Percentiles rank a stretch among this genome's conserved stretches.
phyloP scores from a whole-genome alignment of 1,284 basidiomycete species.

The Naganishia liquefaciens region DNA sequence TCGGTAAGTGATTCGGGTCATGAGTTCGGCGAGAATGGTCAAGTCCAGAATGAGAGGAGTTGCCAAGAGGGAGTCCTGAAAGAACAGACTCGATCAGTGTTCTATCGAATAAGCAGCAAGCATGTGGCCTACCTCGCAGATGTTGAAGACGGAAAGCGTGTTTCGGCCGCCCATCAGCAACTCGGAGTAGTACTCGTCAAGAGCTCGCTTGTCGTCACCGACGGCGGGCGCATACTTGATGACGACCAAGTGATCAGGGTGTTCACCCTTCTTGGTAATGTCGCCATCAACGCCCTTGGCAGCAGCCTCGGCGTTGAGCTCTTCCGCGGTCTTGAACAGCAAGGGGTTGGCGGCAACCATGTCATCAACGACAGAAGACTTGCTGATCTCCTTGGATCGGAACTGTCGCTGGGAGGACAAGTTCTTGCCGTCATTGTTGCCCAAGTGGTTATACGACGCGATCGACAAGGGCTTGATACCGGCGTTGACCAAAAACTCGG shows the following conservation, averaged over 20 bases:
- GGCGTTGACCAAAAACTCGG: conserved; percentile 97
- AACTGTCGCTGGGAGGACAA: conserved; percentile 90
- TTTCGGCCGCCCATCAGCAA: conserved; percentile 68
- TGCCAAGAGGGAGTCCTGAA: conserved; percentile 83
- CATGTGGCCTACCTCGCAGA: conserved; percentile 71
- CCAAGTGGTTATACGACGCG: conserved; percentile 97
- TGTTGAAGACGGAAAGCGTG: conserved; percentile 91
- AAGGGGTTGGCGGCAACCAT: conserved; percentile 91
- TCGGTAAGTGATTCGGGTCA: conserved; percentile 89
- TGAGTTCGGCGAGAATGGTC: conserved; percentile 87
- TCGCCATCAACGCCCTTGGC: conserved; percentile 60
- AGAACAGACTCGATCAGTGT: background rate
- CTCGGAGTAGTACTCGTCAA: conserved; percentile 98
- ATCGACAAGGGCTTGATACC: conserved; percentile 98
- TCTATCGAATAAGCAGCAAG: background rate
- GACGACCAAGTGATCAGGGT: conserved; percentile 96
- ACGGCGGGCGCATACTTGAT: conserved; percentile 85
- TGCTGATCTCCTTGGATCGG: conserved; percentile 97
- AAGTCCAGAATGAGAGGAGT: conserved; percentile 95
- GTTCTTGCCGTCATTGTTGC: conserved; percentile 97
- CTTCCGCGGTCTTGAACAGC: conserved; percentile 68
- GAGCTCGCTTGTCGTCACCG: conserved; percentile 94
- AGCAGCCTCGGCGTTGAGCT: conserved; percentile 43
- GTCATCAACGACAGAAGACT: conserved; percentile 91
- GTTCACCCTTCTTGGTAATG: conserved; percentile 60